These are phyloP conservation scores for Colletotrichum sp. DNA, from an alignment of 2,329 filamentous ascomycete genomes.

Conservation along the genomic window DNA sequence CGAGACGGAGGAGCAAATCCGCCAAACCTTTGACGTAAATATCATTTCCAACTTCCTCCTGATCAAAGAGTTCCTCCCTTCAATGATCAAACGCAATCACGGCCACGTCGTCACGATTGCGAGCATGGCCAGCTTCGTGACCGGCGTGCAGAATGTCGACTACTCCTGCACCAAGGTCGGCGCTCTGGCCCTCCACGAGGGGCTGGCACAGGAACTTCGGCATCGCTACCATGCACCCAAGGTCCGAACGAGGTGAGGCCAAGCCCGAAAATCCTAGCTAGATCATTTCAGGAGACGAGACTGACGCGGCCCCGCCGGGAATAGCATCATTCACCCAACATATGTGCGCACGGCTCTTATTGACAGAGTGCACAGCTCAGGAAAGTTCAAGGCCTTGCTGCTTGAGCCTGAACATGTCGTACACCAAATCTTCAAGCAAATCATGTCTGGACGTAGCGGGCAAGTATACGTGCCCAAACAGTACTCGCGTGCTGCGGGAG, in stretches of 20 bases:
- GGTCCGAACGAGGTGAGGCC: constrained; percentile 35
- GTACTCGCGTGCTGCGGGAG: background rate
- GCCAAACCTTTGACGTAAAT: constrained; percentile 53
- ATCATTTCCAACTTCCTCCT: constrained; percentile 51
- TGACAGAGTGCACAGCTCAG: background rate
- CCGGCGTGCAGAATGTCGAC: constrained; percentile 51
- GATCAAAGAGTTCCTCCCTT: constrained; percentile 51
- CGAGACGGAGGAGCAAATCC: constrained; percentile 41
- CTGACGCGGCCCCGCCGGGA: background rate
- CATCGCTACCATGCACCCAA: constrained; percentile 38
- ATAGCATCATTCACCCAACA: background rate
- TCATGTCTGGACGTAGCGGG: constrained; percentile 10
- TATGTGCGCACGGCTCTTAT: constrained; percentile 9
- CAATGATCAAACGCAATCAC: constrained; percentile 50
- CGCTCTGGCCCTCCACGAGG: constrained; percentile 59
- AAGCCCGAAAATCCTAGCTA: background rate
- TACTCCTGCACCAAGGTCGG: constrained; percentile 58
- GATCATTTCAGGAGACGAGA: background rate
- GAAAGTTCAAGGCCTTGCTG: background rate
- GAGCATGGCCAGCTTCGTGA: constrained; percentile 54
- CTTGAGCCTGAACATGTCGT: constrained; percentile 8
- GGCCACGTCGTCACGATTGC: constrained; percentile 60
- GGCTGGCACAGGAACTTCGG: constrained; percentile 40
- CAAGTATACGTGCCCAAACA: background rate
- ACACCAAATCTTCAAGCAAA: background rate